Evolutionary conservation across 1,139 yeast species (phyloP).

Genomic region (Hansenula anomala): DNA sequence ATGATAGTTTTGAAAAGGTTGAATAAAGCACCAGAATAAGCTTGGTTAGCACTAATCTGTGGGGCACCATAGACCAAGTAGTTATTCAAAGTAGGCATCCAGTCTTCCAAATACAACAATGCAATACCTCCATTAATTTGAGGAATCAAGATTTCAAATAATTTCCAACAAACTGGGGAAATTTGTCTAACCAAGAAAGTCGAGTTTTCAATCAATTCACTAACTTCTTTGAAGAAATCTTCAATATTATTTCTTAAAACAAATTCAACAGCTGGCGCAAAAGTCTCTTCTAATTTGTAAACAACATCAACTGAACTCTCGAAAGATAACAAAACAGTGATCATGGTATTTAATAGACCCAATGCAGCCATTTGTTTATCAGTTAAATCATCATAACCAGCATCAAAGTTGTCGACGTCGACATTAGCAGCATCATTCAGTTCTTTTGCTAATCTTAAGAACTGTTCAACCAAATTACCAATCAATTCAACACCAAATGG

Average conservation of each 20-base stretch:
- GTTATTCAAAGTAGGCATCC: constrained; percentile 71
- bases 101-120: constrained; percentile 63
- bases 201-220: constrained; percentile 83
- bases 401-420: constrained; percentile 43
- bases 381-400: constrained; percentile 44
- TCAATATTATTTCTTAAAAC: constrained; percentile 63
- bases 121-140: constrained; percentile 53
- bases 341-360: constrained; percentile 82
- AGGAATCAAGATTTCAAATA: constrained; percentile 51
- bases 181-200: constrained; percentile 70
- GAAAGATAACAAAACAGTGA: constrained; percentile 80
- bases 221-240: constrained; percentile 77
- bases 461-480: constrained; percentile 74
- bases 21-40: constrained; percentile 28
- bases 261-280: constrained; percentile 66
- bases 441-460: constrained; percentile 69
- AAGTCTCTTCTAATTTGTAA: constrained; percentile 62
- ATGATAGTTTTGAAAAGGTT: constrained; percentile 32
- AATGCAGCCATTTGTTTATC: constrained; percentile 87
- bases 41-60: constrained; percentile 25
- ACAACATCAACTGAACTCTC: constrained; percentile 76
- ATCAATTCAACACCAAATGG: constrained; percentile 92
- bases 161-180: constrained; percentile 73
- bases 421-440: constrained; percentile 55
- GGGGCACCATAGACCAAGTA: constrained; percentile 66